Evolutionary conservation across 129 eudicot genomes (phyloP).

Genomic region (Saussurea involucrata): DNA sequence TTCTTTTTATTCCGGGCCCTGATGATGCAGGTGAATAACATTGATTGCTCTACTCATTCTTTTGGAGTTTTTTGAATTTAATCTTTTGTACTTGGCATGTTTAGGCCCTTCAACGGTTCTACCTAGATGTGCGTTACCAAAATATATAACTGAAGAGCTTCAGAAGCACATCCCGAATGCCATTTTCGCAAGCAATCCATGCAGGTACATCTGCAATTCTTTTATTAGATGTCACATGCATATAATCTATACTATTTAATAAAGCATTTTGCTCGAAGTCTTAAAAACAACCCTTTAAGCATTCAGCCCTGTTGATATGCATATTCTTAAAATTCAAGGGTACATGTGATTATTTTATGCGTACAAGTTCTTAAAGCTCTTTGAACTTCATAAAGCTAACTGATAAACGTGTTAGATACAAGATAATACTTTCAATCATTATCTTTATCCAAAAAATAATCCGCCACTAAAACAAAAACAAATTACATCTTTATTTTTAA

Average conservation of each 20-base stretch:
- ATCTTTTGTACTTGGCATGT: background rate
- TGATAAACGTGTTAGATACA: background rate
- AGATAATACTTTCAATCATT: background rate
- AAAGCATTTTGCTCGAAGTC: background rate
- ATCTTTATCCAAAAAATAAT: no score
- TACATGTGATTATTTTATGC: background rate
- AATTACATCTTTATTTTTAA: background rate
- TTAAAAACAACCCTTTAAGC: background rate
- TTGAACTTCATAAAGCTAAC: background rate
- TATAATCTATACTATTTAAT: background rate
- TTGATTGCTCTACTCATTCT: background rate
- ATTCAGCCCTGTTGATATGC: background rate
- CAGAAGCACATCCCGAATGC: conserved; percentile 73
- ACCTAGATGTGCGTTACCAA: conserved; percentile 82
- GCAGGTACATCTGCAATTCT: conserved; percentile 56
- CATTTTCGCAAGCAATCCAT: conserved; percentile 78
- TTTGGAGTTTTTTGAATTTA: background rate
- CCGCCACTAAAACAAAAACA: background rate
- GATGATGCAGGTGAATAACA: conserved; percentile 68
- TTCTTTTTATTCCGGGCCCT: conserved; percentile 94
- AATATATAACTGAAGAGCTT: conserved; percentile 76
- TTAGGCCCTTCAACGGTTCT: conserved; percentile 90
- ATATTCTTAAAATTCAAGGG: background rate
- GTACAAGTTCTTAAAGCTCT: background rate
- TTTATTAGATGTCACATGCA: background rate